Evolutionary conservation across 176 grass and related monocot genomes (phyloP).

Genomic region (Carex scoparia): DNA sequence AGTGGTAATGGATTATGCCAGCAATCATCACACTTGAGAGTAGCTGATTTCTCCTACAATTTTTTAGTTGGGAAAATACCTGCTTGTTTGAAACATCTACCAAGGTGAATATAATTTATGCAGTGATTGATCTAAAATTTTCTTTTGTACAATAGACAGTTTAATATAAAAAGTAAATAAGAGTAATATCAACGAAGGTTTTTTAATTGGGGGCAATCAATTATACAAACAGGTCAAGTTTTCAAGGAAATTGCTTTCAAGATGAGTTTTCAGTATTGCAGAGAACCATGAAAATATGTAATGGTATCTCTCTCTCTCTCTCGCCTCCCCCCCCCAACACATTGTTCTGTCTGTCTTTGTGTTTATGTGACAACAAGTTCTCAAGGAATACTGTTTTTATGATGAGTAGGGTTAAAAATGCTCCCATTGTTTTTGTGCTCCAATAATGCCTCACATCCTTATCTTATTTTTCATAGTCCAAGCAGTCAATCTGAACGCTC

Average conservation of each 20-base stretch:
- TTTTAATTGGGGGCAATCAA: not conserved
- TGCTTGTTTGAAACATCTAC: constrained; percentile 85
- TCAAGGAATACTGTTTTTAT: not conserved
- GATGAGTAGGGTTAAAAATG: too few species aligned
- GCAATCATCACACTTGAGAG: constrained; percentile 44
- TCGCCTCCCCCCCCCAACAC: not conserved
- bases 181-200: not conserved
- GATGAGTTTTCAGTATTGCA: constrained; percentile 71
- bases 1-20: constrained; percentile 54
- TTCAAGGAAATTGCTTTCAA: constrained; percentile 95
- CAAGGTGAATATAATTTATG: constrained; percentile 49
- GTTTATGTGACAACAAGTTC: not conserved
- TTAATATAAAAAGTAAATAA: constrained; percentile 14
- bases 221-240: constrained; percentile 63
- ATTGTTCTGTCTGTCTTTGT: not conserved
- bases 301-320: constrained; percentile 27
- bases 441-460: too few species aligned
- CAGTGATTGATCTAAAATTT: not conserved
- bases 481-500: too few species aligned
- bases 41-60: constrained; percentile 94
- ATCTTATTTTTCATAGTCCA: too few species aligned
- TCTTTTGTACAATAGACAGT: constrained; percentile 23
- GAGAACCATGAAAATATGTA: constrained; percentile 54
- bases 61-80: constrained; percentile 93
- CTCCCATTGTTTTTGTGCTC: too few species aligned